Evolutionary conservation across 1,139 yeast species (phyloP).

Genomic region (Meyerozyma elateridarum): DNA sequence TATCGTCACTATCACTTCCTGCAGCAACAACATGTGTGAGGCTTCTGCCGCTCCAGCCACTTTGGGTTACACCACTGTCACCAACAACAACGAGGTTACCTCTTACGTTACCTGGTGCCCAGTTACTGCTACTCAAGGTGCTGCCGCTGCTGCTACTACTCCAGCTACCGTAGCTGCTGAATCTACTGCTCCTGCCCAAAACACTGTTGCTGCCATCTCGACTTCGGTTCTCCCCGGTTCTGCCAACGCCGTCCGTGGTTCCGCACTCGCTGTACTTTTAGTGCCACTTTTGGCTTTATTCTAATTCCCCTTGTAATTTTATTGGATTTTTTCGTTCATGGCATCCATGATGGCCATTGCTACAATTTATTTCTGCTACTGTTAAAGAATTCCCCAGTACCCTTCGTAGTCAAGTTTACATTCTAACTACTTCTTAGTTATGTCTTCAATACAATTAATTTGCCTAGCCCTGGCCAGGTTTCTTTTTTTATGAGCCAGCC

Average conservation of each 20-base stretch:
- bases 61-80: conserved; percentile 9
- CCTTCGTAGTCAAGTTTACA: no score
- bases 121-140: conserved; percentile 4
- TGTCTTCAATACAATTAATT: no score
- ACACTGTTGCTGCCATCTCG: conserved; percentile 4
- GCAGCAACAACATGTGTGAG: conserved; percentile 33
- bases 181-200: conserved; percentile 3
- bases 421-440: no score
- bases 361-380: no score
- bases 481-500: no score
- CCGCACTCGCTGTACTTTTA: no score
- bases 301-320: no score
- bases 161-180: conserved; percentile 4
- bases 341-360: no score
- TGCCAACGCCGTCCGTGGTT: neutral
- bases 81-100: conserved; percentile 5
- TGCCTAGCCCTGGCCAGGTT: no score
- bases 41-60: conserved; percentile 29
- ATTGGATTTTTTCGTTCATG: no score
- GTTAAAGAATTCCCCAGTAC: no score
- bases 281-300: no score
- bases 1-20: conserved; percentile 46
- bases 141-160: conserved; percentile 5
- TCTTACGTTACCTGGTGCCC: conserved; percentile 14
- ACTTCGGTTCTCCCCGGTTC: neutral